phyloP scores from a whole-genome alignment of 345 rosid genomes.

The Arabidopsis suecica region DNA sequence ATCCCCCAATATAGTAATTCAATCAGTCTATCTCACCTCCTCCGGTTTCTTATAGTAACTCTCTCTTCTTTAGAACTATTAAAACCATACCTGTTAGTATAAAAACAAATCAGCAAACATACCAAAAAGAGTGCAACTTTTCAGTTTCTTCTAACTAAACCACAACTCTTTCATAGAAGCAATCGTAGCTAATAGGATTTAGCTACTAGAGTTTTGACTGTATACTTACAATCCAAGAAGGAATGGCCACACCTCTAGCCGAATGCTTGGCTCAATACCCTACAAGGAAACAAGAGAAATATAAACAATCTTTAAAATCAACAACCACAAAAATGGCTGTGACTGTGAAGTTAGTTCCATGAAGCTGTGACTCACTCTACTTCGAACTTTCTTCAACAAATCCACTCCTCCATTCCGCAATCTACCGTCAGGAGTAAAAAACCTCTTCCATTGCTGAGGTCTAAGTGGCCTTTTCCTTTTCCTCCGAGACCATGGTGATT shows the following conservation, averaged over 20 bases:
- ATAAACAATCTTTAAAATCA: constrained; percentile 12
- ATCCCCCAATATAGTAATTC: constrained; percentile 8
- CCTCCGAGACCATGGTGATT: constrained; percentile 96
- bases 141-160: neutral
- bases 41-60: constrained; percentile 62
- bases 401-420: constrained; percentile 78
- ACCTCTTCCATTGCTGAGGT: constrained; percentile 78
- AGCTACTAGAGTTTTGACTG: constrained; percentile 10
- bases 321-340: constrained; percentile 3
- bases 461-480: constrained; percentile 77
- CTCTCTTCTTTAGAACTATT: constrained; percentile 84
- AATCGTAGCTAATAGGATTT: neutral
- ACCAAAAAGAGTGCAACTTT: neutral
- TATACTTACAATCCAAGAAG: constrained; percentile 95
- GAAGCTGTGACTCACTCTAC: constrained; percentile 72
- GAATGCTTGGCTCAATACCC: constrained; percentile 93
- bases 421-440: constrained; percentile 75
- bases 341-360: constrained; percentile 16
- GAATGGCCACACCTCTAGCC: constrained; percentile 96
- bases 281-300: constrained; percentile 42
- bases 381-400: constrained; percentile 88
- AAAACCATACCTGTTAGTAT: constrained; percentile 67
- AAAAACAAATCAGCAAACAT: constrained; percentile 3
- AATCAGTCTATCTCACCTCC: constrained; percentile 59
- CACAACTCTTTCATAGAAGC: neutral